Percentiles rank a stretch among this genome's conserved stretches.
These are phyloP conservation scores for Naegleria fowleri DNA, from an alignment of 208 protist genomes.

Conservation along the genomic window DNA sequence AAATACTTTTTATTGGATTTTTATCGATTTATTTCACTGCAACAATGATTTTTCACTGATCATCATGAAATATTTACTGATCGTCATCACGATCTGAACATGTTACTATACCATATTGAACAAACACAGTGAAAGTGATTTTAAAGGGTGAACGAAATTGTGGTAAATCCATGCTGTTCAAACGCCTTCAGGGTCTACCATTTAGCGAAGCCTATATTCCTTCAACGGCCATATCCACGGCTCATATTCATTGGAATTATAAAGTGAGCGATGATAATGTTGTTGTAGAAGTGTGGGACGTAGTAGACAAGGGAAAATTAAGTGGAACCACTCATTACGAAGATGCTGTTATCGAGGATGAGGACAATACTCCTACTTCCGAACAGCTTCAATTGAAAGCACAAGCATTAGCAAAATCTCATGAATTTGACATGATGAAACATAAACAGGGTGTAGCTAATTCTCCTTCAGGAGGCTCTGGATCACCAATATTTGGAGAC, in stretches of 20 bases:
- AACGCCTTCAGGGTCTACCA: conserved; percentile 36
- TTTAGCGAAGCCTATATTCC: conserved; percentile 37
- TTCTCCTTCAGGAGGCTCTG: background rate
- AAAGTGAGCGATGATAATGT: conserved; percentile 37
- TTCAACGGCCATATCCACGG: conserved; percentile 32
- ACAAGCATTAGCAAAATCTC: conserved; percentile 7
- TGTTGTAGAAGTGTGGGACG: conserved; percentile 48
- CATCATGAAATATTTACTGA: background rate
- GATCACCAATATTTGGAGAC: background rate
- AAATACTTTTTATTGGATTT: no score
- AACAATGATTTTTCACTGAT: no score
- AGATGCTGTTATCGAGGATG: background rate
- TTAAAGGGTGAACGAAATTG: conserved; percentile 34
- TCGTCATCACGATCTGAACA: background rate
- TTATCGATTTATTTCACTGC: no score
- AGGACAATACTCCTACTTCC: background rate
- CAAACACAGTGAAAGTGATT: conserved; percentile 44
- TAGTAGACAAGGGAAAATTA: conserved; percentile 38
- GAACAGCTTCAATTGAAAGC: background rate
- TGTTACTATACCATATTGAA: background rate
- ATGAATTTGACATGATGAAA: background rate
- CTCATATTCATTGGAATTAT: conserved; percentile 43
- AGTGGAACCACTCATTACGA: background rate
- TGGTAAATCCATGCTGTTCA: conserved; percentile 40
- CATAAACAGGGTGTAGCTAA: background rate